phyloP scores from a whole-genome alignment of 495 filamentous ascomycete genomes.

The Neurospora sublineolata region DNA sequence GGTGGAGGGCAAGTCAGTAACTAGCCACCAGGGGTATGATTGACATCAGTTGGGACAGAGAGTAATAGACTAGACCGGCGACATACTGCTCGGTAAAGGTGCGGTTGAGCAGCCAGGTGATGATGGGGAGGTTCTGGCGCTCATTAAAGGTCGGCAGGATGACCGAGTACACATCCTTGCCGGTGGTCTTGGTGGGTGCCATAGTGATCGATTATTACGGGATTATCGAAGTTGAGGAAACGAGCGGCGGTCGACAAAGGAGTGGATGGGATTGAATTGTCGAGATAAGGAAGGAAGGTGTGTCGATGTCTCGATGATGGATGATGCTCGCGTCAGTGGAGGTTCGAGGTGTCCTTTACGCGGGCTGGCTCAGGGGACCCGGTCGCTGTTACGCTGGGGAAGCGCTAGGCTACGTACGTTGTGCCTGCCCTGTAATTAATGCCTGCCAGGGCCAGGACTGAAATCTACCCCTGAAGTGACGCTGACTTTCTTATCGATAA shows the following conservation, averaged over 20 bases:
- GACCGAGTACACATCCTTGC: constrained; percentile 78
- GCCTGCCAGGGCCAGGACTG: not conserved
- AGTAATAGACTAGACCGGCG: not conserved
- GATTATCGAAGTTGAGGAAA: not conserved
- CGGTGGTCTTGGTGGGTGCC: constrained; percentile 25
- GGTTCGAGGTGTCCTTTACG: not conserved
- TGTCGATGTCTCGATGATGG: not conserved
- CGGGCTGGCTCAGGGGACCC: not conserved
- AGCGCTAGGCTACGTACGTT: not conserved
- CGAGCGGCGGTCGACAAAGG: not conserved
- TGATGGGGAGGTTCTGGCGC: constrained; percentile 89
- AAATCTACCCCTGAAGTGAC: not conserved
- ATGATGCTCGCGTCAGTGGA: not conserved
- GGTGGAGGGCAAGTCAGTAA: not conserved
- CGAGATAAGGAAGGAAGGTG: not conserved
- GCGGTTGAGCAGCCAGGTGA: constrained; percentile 81
- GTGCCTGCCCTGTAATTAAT: not conserved
- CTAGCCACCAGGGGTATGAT: not conserved
- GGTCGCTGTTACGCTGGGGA: not conserved
- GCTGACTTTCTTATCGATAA: not conserved
- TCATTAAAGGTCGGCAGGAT: constrained; percentile 98
- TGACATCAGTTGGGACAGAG: not conserved
- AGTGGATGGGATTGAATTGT: not conserved
- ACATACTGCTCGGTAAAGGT: constrained; percentile 76
- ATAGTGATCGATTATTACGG: constrained; percentile 8